phyloP scores from a whole-genome alignment of 1,139 yeast genomes.

The Yamadazyma blattariae region DNA sequence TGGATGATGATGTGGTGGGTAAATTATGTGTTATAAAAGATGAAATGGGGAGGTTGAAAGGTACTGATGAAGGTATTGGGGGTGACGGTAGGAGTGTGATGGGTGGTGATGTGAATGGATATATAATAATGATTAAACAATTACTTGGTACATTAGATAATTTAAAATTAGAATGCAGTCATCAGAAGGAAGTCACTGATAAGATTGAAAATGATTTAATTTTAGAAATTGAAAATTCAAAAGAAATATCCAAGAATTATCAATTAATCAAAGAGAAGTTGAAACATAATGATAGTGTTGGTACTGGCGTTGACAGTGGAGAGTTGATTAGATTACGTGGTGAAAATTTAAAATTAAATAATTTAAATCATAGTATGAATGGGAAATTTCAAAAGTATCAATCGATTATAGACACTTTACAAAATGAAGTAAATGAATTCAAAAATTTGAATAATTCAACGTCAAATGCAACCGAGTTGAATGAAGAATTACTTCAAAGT shows the following conservation, averaged over 20 bases:
- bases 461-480: slow-evolving; percentile 10
- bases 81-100: slow-evolving; percentile 5
- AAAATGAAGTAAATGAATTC: slow-evolving; percentile 28
- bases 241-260: slow-evolving; percentile 18
- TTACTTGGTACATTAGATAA: slow-evolving; percentile 19
- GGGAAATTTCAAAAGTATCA: slow-evolving; percentile 31
- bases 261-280: slow-evolving; percentile 10
- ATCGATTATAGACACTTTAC: slow-evolving; percentile 29
- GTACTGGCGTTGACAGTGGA: background rate
- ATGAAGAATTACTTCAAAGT: slow-evolving; percentile 19
- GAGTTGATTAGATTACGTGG: slow-evolving; percentile 11
- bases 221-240: slow-evolving; percentile 23
- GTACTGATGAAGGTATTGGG: too few species aligned
- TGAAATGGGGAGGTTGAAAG: slow-evolving; percentile 16
- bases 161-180: slow-evolving; percentile 21
- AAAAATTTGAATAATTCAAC: slow-evolving; percentile 10
- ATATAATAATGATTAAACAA: slow-evolving; percentile 18
- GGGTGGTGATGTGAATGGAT: slow-evolving; percentile 14
- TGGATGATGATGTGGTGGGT: too few species aligned
- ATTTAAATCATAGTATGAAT: slow-evolving; percentile 17
- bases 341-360: slow-evolving; percentile 20
- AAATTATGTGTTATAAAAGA: slow-evolving; percentile 24
- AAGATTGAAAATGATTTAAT: slow-evolving; percentile 22
- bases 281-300: slow-evolving; percentile 6
- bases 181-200: slow-evolving; percentile 21